Conservation (phyloP, 2,329 filamentous ascomycete species). For the Trichoderma asperellum region DNA sequence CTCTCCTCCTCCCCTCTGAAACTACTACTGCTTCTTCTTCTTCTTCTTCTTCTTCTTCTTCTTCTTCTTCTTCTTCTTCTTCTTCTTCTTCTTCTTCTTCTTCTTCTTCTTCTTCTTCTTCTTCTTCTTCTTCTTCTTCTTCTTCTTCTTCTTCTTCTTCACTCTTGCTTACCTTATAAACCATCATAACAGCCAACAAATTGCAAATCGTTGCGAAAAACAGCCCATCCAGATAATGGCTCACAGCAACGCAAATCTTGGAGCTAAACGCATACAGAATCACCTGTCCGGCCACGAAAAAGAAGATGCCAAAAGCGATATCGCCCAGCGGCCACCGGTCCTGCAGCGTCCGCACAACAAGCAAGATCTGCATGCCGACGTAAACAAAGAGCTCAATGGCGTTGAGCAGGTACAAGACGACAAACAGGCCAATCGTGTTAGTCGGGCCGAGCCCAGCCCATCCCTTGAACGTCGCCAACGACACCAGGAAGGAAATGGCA, state of each 20-base stretch:
- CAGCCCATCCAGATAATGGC: slow-evolving; percentile 92
- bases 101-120: neutral
- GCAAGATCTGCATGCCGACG: slow-evolving; percentile 80
- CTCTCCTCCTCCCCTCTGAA: slow-evolving; percentile 58
- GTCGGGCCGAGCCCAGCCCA: slow-evolving; percentile 85
- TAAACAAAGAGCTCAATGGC: slow-evolving; percentile 86
- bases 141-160: neutral
- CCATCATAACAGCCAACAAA: slow-evolving; percentile 96
- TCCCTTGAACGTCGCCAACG: slow-evolving; percentile 87
- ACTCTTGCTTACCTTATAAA: slow-evolving; percentile 76
- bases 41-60: neutral
- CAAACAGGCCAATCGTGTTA: slow-evolving; percentile 86
- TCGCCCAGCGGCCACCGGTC: slow-evolving; percentile 95
- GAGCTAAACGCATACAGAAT: slow-evolving; percentile 88
- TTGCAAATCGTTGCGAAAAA: slow-evolving; percentile 96
- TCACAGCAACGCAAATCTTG: slow-evolving; percentile 78
- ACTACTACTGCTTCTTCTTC: neutral
- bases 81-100: too few relatives aligned
- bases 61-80: neutral
- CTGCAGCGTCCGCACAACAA: slow-evolving; percentile 87
- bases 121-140: slow-evolving; percentile 32
- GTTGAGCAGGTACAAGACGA: slow-evolving; percentile 89
- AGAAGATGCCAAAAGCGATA: slow-evolving; percentile 86
- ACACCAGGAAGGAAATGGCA: slow-evolving; percentile 81
- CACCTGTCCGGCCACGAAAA: slow-evolving; percentile 91